Evolutionary conservation across 1,139 yeast genomes (phyloP).

Genomic region (Hyphopichia buzzinii): DNA sequence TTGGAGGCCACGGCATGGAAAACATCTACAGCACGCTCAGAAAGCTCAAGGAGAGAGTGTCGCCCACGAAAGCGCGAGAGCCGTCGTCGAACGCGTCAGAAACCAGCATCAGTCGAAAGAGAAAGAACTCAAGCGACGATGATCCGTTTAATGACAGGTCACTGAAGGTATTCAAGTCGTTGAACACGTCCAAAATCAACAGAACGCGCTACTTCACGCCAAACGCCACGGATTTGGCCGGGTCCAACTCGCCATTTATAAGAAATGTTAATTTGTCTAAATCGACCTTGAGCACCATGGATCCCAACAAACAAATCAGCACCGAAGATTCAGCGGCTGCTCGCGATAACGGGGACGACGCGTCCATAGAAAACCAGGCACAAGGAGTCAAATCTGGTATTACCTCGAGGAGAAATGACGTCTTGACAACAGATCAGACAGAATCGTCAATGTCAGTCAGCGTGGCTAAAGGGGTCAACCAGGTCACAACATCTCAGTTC

Average conservation of each 20-base stretch:
- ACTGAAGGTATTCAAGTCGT: constrained; percentile 3
- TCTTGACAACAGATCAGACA: background rate
- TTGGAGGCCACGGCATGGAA: too few relatives aligned
- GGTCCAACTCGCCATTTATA: constrained; percentile 7
- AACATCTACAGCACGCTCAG: constrained; percentile 16
- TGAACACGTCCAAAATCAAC: constrained; percentile 1
- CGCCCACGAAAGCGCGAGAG: constrained; percentile 7
- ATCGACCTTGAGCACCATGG: background rate
- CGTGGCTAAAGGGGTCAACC: constrained; percentile 1
- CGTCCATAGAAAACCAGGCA: background rate
- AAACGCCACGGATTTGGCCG: constrained; percentile 2
- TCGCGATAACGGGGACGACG: background rate
- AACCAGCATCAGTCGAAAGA: constrained; percentile 8
- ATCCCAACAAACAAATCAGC: background rate
- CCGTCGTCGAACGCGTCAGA: constrained; percentile 9
- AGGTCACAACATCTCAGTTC: constrained; percentile 11
- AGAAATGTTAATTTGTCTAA: constrained; percentile 10
- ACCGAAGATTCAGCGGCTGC: too few relatives aligned
- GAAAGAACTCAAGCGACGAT: constrained; percentile 20
- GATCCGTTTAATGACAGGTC: constrained; percentile 31
- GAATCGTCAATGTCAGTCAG: background rate
- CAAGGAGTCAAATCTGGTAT: background rate
- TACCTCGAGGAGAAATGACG: background rate
- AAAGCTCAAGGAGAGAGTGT: constrained; percentile 12
- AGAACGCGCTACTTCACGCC: constrained; percentile 3